These are phyloP conservation scores for Chrysoporthe puriensis DNA, from an alignment of 2,329 filamentous ascomycete genomes.

Conservation along the genomic window DNA sequence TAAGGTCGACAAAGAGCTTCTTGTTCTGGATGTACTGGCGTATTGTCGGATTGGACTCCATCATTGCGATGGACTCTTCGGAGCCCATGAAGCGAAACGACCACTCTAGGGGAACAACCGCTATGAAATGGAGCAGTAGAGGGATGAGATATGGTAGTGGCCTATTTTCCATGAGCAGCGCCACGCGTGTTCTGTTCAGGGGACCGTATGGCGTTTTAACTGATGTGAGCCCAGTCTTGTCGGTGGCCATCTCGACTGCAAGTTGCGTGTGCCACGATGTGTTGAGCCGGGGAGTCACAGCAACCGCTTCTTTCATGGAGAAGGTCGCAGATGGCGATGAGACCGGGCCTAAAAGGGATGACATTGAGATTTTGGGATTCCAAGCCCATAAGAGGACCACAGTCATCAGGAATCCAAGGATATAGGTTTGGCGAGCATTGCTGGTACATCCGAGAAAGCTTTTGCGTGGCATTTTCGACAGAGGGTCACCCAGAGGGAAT, in stretches of 20 bases:
- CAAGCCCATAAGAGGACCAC: not conserved
- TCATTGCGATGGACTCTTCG: slow-evolving; percentile 45
- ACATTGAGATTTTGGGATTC: not conserved
- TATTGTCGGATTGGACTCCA: slow-evolving; percentile 17
- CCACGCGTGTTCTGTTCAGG: slow-evolving; percentile 39
- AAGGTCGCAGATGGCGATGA: not conserved
- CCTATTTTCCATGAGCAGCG: slow-evolving; percentile 58
- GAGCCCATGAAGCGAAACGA: slow-evolving; percentile 61
- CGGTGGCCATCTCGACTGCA: slow-evolving; percentile 1
- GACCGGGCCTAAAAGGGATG: not conserved
- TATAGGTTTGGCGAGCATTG: not conserved
- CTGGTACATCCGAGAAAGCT: not conserved
- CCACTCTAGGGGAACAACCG: slow-evolving; percentile 60
- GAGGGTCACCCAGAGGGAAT: not conserved
- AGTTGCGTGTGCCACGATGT: slow-evolving; percentile 18
- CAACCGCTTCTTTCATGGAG: not conserved
- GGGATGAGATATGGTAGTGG: slow-evolving; percentile 53
- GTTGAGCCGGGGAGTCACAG: slow-evolving; percentile 4
- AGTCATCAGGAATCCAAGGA: not conserved
- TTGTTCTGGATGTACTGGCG: slow-evolving; percentile 41
- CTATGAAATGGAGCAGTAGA: slow-evolving; percentile 58
- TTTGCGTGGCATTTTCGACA: not conserved
- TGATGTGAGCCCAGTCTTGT: slow-evolving; percentile 5
- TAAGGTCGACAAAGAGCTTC: slow-evolving; percentile 54
- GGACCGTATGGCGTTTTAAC: slow-evolving; percentile 1